Percentiles rank a stretch among this genome's conserved stretches.
Evolutionary conservation across 148 eudicot genomes (phyloP).

Genomic region (Diospyros lotus): DNA sequence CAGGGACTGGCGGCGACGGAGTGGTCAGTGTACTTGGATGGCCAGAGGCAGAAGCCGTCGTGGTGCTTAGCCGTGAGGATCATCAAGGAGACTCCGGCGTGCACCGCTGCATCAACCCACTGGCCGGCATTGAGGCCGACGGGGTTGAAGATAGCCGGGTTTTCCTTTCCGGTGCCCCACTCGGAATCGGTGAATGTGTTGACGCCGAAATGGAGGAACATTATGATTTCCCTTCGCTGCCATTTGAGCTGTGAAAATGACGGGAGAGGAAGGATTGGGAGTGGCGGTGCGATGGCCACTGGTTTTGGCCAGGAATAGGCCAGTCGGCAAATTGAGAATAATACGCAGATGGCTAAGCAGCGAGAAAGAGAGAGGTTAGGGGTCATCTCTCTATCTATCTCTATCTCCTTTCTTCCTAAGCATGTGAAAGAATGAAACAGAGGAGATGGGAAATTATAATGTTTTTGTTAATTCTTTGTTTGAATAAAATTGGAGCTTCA

Average conservation of each 20-base stretch:
- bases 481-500: no score
- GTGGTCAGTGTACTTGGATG: conserved; percentile 77
- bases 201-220: conserved; percentile 92
- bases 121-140: conserved; percentile 54
- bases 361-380: not conserved
- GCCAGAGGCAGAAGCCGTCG: conserved; percentile 96
- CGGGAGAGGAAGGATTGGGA: conserved; percentile 81
- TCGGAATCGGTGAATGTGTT: conserved; percentile 85
- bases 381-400: conserved; percentile 13
- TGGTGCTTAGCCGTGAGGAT: conserved; percentile 95
- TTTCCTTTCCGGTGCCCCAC: conserved; percentile 73
- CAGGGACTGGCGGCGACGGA: conserved; percentile 62
- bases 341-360: not conserved
- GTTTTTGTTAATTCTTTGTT: no score
- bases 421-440: not conserved
- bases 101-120: conserved; percentile 59
- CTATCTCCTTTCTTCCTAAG: not conserved
- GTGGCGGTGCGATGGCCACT: conserved; percentile 60
- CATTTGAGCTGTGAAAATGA: conserved; percentile 69
- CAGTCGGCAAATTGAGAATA: not conserved
- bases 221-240: conserved; percentile 82
- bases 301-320: conserved; percentile 10
- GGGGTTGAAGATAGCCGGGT: conserved; percentile 68
- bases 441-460: not conserved
- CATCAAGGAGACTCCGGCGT: conserved; percentile 59